Base-by-base conservation (phyloP, 345 rosid species). In the Syzygium aromaticum region DNA sequence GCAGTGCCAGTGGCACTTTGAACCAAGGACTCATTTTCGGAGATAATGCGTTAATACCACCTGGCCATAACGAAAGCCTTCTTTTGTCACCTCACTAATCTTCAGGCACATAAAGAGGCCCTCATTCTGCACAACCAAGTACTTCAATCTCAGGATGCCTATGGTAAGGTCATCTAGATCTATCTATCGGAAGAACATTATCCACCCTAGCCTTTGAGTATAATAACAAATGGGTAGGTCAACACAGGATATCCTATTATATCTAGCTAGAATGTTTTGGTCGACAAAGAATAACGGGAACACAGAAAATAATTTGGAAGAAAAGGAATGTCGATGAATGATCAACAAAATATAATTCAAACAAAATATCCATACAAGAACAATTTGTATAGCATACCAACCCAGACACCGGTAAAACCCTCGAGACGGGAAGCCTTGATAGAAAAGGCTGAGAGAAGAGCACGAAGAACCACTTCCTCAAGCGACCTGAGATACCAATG, bases 401-500 rank as follows among this genome's bases (percentile, higher is more conserved):
- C 92, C 98, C 98, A 97, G 89, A 96, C 98, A 28, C 99, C 99
- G 54, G 98, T 96, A 78, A 97, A 89, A 87, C 98, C 98, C 82
- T 94, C 94, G 61, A 92, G 27, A 80, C 96, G 94, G 15, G 98
- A 95, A 89, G 98, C 98, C 89, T 90, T 89, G 87, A 97, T 92
- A 7, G 94, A 92, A 87, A 97, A 97, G 51, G 94, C 87, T 3
- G 94, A 92, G 73, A 92, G 91, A 85, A 95, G 96, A 87, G 93
- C 95, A 88, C 98, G 95, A 87, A 96, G 93, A 84, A 94, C 91
- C 28, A 96, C 94, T 91, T 97, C 98, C 91, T 97, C 98, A 86
- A 95, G 98, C 85, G 93, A 92, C 92, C 99, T 94, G 86, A 94
- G 95, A 93, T 95, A 96, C 99, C 99, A 97, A 92, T 97, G 95